Percentiles rank a stretch among this genome's conserved stretches.
phyloP scores from a whole-genome alignment of 2,329 filamentous ascomycete species.

The Colletotrichum neosansevieriae region DNA sequence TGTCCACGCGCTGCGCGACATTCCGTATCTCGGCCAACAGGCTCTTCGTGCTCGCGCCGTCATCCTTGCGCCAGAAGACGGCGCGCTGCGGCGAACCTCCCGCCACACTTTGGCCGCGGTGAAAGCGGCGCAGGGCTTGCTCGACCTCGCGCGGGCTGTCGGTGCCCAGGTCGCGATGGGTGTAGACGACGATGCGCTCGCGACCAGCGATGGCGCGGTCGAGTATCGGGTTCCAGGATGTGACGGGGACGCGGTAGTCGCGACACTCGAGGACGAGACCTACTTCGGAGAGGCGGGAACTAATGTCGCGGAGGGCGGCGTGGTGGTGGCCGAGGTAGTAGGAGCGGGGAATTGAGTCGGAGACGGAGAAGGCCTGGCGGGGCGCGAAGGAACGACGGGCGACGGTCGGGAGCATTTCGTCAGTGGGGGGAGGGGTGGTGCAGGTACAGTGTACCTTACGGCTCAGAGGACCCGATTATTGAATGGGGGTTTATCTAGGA shows the following conservation, averaged over 20 bases:
- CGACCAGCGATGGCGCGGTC: slow-evolving; percentile 80
- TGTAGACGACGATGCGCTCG: slow-evolving; percentile 87
- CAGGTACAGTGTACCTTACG: background rate
- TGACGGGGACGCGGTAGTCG: slow-evolving; percentile 90
- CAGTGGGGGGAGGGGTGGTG: background rate
- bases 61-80: slow-evolving; percentile 60
- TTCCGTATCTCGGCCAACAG: slow-evolving; percentile 55
- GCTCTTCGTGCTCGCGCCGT: slow-evolving; percentile 48
- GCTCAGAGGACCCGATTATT: slow-evolving; percentile 1
- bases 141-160: slow-evolving; percentile 46
- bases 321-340: slow-evolving; percentile 97
- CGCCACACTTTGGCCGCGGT: slow-evolving; percentile 43
- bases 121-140: slow-evolving; percentile 48
- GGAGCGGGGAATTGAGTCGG: slow-evolving; percentile 82
- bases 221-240: slow-evolving; percentile 90
- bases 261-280: slow-evolving; percentile 94
- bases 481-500: slow-evolving; percentile 7
- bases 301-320: slow-evolving; percentile 85
- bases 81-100: slow-evolving; percentile 42
- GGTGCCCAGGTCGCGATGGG: slow-evolving; percentile 81
- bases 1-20: slow-evolving; percentile 54
- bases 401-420: slow-evolving; percentile 36
- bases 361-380: slow-evolving; percentile 77
- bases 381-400: slow-evolving; percentile 71
- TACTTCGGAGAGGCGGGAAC: slow-evolving; percentile 80